Evolutionary conservation across 805 yeast species (phyloP).

Genomic region (Candida argentea): DNA sequence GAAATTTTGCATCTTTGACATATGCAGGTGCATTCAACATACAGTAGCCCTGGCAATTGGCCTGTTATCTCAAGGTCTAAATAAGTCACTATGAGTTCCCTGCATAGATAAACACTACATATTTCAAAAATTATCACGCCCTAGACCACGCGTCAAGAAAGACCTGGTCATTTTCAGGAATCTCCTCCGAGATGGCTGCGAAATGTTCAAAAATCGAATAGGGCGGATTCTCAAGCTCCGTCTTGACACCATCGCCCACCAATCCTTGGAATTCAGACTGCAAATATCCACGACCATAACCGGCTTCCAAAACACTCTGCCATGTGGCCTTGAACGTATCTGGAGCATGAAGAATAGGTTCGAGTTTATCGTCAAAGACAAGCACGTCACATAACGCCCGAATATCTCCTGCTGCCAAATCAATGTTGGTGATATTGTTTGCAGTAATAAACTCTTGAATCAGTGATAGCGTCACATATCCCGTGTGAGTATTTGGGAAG

Average conservation of each 20-base stretch:
- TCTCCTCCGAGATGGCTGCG: slow-evolving; percentile 27
- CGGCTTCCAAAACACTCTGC: slow-evolving; percentile 69
- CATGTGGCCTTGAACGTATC: slow-evolving; percentile 73
- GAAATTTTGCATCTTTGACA: too few species aligned
- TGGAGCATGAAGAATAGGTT: slow-evolving; percentile 40
- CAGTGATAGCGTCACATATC: slow-evolving; percentile 61
- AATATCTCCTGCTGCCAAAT: slow-evolving; percentile 63
- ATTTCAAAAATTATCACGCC: too few species aligned
- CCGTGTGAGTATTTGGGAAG: slow-evolving; percentile 49
- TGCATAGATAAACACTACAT: too few species aligned
- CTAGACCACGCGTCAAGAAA: slow-evolving; percentile 41
- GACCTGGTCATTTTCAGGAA: slow-evolving; percentile 28
- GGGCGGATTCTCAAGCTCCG: slow-evolving; percentile 8
- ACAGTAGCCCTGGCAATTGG: too few species aligned
- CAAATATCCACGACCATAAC: slow-evolving; percentile 32
- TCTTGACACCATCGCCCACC: slow-evolving; percentile 3
- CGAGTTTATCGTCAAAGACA: slow-evolving; percentile 78
- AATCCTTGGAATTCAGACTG: slow-evolving; percentile 9
- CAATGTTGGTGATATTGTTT: slow-evolving; percentile 73
- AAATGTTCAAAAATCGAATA: slow-evolving; percentile 35
- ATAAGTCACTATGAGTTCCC: too few species aligned
- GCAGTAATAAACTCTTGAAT: slow-evolving; percentile 65
- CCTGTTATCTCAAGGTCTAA: too few species aligned
- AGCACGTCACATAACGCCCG: slow-evolving; percentile 80
- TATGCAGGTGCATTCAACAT: too few species aligned